Evolutionary conservation across 352 stramenopile genomes (phyloP), one percentile per base, ranked within the genome.

Genomic region (Globisporangium recalcitrans): DNA sequence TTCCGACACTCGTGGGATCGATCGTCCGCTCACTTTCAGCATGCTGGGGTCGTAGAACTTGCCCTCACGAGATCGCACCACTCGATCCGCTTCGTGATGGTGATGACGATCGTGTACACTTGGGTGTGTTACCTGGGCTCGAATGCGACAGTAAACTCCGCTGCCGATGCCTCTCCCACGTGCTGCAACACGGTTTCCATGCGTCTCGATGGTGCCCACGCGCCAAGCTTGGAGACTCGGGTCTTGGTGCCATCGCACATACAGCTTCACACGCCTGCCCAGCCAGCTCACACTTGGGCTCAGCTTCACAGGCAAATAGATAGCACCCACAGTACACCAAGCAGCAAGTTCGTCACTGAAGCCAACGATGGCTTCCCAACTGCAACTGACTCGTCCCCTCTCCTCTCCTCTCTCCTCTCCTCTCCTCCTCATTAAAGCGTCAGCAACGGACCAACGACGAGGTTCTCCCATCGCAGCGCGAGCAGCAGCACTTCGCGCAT

Each of bases 401-500:
- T 53, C 52, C 29, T 22, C 22, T 40, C 14, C 31, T 16, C 4
- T 4, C 19, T 8, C 31, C 14, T 24, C n/a, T n/a, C n/a, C n/a
- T n/a, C n/a, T n/a, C n/a, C 52, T 67, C 71, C 79, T n/a, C 82
- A 58, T 27, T 54, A 54, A 19, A 54, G 48, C 19, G 74, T 82
- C 36, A 84, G 68, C 61, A 86, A 56, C 42, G 77, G 77, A 5
- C 74, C 77, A 9, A 86, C 68, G 13, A 82, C 67, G 21, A 84
- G 60, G 52, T 82, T 86, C 52, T 86, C 73, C 73, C 77, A 86
- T 9, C 74, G 65, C 52, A 86, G 59, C 40, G 77, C 77, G 27
- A 80, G 66, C 13, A 84, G 55, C 52, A 86, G 59, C 59, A 86
- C 77, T 36, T 86, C 74, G 7, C 73, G 72, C 74, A 86, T 84